Conservation (phyloP, 306 rosid species). For the Ammopiptanthus mongolicus region DNA sequence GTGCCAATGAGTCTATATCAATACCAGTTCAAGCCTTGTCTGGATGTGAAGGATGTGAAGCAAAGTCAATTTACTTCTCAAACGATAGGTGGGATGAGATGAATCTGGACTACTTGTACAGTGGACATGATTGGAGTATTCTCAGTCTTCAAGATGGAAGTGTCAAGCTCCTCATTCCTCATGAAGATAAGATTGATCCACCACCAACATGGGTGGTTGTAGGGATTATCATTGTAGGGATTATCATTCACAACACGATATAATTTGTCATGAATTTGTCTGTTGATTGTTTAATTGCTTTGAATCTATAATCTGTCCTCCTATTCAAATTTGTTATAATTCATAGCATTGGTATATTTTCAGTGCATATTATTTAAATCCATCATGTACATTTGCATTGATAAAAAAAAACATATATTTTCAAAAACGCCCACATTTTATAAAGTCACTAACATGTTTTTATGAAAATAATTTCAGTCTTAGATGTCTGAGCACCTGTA, state of each 20-base stretch:
- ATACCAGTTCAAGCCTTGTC: neutral
- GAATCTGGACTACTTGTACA: neutral
- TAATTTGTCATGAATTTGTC: neutral
- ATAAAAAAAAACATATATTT: neutral
- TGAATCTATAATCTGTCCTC: neutral
- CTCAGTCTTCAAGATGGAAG: neutral
- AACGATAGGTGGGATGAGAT: constrained; percentile 15
- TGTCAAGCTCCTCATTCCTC: neutral
- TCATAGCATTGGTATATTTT: neutral
- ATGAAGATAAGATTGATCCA: neutral
- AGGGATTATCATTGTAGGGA: neutral
- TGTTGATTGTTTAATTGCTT: neutral
- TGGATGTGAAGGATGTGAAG: neutral
- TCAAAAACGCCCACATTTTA: neutral
- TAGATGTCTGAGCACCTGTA: neutral
- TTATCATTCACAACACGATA: neutral
- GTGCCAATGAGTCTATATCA: neutral
- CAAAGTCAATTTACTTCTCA: constrained; percentile 7
- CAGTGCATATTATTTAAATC: no score
- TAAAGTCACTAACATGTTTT: neutral
- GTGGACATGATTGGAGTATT: constrained; percentile 11
- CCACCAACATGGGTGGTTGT: constrained; percentile 12
- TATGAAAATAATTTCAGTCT: neutral
- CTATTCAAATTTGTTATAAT: neutral
- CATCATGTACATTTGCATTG: neutral